Base-by-base conservation (phyloP, 345 rosid genomes). In the Linum usitatissimum region DNA sequence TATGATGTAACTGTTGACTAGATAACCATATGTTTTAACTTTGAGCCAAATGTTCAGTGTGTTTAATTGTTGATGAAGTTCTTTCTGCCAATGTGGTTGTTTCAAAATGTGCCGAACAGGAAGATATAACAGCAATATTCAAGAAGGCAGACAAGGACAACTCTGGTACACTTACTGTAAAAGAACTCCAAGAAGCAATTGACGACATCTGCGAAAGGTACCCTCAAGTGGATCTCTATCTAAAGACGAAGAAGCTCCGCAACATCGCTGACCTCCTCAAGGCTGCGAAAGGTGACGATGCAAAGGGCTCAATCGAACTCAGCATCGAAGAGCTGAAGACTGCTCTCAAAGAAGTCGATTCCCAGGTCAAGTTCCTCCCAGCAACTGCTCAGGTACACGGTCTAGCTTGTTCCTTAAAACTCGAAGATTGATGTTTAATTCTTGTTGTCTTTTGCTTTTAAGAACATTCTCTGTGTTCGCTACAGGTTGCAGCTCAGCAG, bases 401-500 rank as follows among this genome's bases (percentile, higher is more conserved):
- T 28, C 60, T 36, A 30, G 30, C 1, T 9, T 51, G 21, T 19
- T 31, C 30, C 7, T n/a, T 18, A 18, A 18, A 9, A 18, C 18
- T 20, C 34, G 53, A 12, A n/a, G 18, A 13, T 30, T 9, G n/a
- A 14, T 20, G 3, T 64, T 20, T 13, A 4, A 40, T 40, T 57
- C 17, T 54, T 18, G 23, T 48, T 3, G 56, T 39, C 30, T 36
- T 13, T 54, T 57, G 12, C 4, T 2, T 20, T 59, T 8, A 12
- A 8, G n/a, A 19, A 6, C 34, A 9, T 18, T 60, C 7, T 62
- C 1, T 51, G 21, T 38, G 12, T 18, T 18, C 12, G 6, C 19
- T 30, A 60, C 79, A 92, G 98, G 98, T 92, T 61, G 98, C 98
- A 53, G 86, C 92, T 36, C 98, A 92, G 75, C 91, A 92, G 77